These are phyloP conservation scores for Globisporangium ultimum DNA, from an alignment of 352 stramenopile species.

Conservation along the genomic window DNA sequence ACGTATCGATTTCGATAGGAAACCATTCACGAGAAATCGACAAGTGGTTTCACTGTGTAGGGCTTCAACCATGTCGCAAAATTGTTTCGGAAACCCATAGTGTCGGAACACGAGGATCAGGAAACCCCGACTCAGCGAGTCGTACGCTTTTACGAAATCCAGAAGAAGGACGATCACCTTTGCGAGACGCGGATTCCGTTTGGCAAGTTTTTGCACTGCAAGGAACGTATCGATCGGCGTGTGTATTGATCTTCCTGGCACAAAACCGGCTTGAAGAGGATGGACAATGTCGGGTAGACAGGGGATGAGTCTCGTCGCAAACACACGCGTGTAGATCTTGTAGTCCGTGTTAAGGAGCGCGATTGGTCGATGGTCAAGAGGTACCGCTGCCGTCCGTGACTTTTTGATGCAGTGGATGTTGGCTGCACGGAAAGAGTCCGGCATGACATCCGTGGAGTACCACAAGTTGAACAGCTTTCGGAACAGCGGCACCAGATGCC, in stretches of 20 bases:
- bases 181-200: neutral
- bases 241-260: conserved; percentile 3
- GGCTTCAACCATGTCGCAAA: conserved; percentile 2
- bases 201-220: neutral
- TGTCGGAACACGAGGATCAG: conserved; percentile 14
- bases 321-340: conserved; percentile 21
- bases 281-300: conserved; percentile 5
- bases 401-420: neutral
- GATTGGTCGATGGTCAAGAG: conserved; percentile 19
- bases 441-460: no score
- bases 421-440: neutral
- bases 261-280: conserved; percentile 20
- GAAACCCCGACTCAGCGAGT: conserved; percentile 13
- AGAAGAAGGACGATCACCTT: conserved; percentile 6
- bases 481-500: no score
- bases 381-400: neutral
- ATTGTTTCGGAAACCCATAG: conserved; percentile 17
- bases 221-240: neutral
- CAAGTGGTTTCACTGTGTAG: conserved; percentile 6
- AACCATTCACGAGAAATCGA: conserved; percentile 12
- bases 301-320: conserved; percentile 3
- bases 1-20: neutral
- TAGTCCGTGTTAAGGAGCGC: conserved; percentile 21
- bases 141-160: conserved; percentile 19
- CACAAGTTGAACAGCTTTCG: no score